Conservation (phyloP, 129 eudicot genomes). For the Ambrosia trifida region DNA sequence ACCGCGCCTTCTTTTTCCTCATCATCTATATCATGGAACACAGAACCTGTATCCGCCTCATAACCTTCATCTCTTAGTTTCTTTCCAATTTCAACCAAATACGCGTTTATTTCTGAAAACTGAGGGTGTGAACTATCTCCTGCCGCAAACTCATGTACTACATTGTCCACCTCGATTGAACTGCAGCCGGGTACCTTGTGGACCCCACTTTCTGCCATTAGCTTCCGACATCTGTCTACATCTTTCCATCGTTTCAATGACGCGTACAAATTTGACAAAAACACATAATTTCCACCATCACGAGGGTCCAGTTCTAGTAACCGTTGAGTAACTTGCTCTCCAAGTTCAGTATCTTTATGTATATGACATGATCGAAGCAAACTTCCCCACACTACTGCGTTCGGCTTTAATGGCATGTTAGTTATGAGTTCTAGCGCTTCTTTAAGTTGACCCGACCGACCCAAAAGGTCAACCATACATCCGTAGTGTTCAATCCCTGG, state of each 20-base stretch:
- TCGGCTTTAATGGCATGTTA: constrained; percentile 51
- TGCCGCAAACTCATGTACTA: constrained; percentile 51
- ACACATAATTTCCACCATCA: constrained; percentile 64
- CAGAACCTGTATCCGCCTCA: constrained; percentile 45
- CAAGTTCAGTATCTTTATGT: constrained; percentile 38
- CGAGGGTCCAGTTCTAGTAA: constrained; percentile 52
- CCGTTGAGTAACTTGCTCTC: constrained; percentile 43
- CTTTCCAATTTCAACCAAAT: constrained; percentile 45
- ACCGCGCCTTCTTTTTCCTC: constrained; percentile 53
- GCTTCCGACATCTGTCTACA: constrained; percentile 43
- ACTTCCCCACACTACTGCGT: constrained; percentile 60
- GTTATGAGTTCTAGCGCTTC: constrained; percentile 52
- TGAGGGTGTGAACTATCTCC: constrained; percentile 58
- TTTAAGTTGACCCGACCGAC: constrained; percentile 53
- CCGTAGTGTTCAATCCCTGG: constrained; percentile 57
- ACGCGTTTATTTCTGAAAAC: constrained; percentile 34
- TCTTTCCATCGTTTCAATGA: constrained; percentile 55
- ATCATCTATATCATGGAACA: constrained; percentile 57
- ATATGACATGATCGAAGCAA: constrained; percentile 57
- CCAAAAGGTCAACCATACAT: constrained; percentile 69
- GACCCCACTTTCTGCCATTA: constrained; percentile 48
- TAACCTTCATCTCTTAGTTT: constrained; percentile 46
- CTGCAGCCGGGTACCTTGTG: constrained; percentile 58
- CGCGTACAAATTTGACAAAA: constrained; percentile 53
- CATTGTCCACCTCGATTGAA: constrained; percentile 54